Evolutionary conservation across 2,329 filamentous ascomycete species (phyloP).

Genomic region (Clathrospora elynae): DNA sequence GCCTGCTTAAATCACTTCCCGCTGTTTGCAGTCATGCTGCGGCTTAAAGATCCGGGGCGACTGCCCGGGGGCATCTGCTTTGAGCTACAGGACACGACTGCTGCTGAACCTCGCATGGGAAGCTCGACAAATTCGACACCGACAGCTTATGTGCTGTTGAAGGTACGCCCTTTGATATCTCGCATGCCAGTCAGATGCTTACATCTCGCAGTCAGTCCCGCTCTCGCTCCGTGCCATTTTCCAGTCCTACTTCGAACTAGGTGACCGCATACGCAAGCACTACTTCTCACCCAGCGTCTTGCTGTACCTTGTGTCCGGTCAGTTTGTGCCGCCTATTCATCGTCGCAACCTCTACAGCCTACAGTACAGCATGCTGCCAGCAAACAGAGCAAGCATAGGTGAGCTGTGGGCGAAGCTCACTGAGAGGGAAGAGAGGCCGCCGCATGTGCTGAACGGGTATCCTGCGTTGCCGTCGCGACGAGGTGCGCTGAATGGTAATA

Average conservation of each 20-base stretch:
- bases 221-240: slow-evolving; percentile 94
- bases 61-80: slow-evolving; percentile 90
- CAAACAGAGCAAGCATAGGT: slow-evolving; percentile 74
- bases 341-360: slow-evolving; percentile 92
- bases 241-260: slow-evolving; percentile 95
- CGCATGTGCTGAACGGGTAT: slow-evolving; percentile 13
- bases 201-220: slow-evolving; percentile 67
- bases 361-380: slow-evolving; percentile 97
- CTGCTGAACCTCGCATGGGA: slow-evolving; percentile 43
- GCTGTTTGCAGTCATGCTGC: slow-evolving; percentile 93
- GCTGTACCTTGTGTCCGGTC: slow-evolving; percentile 83
- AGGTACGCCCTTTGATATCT: slow-evolving; percentile 59
- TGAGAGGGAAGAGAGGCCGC: slow-evolving; percentile 14
- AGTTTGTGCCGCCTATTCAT: slow-evolving; percentile 93
- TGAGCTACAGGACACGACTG: slow-evolving; percentile 77
- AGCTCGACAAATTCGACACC: slow-evolving; percentile 54
- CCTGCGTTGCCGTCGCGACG: slow-evolving; percentile 5
- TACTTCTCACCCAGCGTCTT: slow-evolving; percentile 90
- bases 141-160: slow-evolving; percentile 83
- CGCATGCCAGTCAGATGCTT: not conserved
- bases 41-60: slow-evolving; percentile 88
- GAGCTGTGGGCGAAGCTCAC: slow-evolving; percentile 80
- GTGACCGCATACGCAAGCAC: slow-evolving; percentile 88
- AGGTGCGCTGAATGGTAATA: slow-evolving; percentile 10
- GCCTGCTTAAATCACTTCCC: slow-evolving; percentile 98